Evolutionary conservation across 176 grass and related monocot genomes (phyloP).

Genomic region (Alloteropsis semialata): DNA sequence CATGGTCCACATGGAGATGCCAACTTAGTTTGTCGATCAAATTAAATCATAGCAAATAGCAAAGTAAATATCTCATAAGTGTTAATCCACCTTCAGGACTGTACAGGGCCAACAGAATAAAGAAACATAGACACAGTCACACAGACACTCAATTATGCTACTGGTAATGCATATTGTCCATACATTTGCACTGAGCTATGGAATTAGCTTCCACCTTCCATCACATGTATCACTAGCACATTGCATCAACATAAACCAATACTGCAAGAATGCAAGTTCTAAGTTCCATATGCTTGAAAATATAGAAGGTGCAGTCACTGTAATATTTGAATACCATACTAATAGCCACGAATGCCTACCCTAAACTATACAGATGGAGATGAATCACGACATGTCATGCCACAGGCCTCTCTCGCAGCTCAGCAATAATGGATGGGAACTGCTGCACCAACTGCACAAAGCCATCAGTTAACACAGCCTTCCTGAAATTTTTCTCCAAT

Average conservation of each 20-base stretch:
- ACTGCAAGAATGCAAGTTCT: neutral
- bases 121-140: neutral
- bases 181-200: neutral
- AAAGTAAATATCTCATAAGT: neutral
- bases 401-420: neutral
- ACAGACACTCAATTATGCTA: neutral
- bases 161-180: neutral
- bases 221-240: neutral
- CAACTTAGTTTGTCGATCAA: neutral
- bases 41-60: neutral
- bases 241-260: neutral
- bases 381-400: neutral
- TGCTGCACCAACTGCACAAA: slow-evolving; percentile 24
- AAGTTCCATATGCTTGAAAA: neutral
- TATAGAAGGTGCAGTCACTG: neutral
- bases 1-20: neutral
- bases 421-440: slow-evolving; percentile 18
- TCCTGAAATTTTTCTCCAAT: slow-evolving; percentile 37
- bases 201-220: neutral
- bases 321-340: neutral
- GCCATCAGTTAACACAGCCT: slow-evolving; percentile 21
- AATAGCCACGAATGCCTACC: neutral
- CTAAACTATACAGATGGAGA: neutral
- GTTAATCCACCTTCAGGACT: neutral
- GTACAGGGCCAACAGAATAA: neutral